phyloP scores from a whole-genome alignment of 2,329 filamentous ascomycete species.

The Paraconiothyrium sp. region DNA sequence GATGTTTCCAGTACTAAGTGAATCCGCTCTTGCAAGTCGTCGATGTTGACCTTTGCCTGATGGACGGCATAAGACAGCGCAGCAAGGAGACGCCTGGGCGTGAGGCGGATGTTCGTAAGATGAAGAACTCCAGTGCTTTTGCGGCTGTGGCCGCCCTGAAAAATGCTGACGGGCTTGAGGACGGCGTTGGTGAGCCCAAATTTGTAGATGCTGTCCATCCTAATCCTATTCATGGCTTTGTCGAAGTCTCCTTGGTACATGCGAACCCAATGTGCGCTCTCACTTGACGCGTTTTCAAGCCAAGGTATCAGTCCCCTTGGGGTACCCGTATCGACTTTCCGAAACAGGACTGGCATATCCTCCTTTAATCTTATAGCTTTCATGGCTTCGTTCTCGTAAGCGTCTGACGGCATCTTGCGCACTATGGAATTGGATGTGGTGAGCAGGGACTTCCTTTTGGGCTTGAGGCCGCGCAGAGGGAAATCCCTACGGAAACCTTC shows the following conservation, averaged over 20 bases:
- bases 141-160: not conserved
- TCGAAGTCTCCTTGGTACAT: not conserved
- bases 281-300: not conserved
- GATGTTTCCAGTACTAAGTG: not conserved
- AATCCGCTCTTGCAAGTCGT: not conserved
- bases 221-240: not conserved
- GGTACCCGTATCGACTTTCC: not conserved
- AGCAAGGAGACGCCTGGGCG: not conserved
- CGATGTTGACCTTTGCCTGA: not conserved
- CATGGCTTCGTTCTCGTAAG: not conserved
- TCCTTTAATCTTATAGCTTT: not conserved
- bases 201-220: not conserved
- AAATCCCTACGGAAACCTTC: not conserved
- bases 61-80: not conserved
- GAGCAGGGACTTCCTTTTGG: not conserved
- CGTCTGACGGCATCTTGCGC: not conserved
- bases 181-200: not conserved
- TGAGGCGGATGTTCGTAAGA: not conserved
- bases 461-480: not conserved
- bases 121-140: not conserved
- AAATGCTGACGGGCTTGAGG: not conserved
- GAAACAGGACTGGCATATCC: not conserved
- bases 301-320: not conserved
- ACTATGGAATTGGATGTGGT: not conserved
- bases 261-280: not conserved